Percentiles rank a stretch among this genome's conserved stretches.
Conservation (phyloP, 352 stramenopile genomes). For the Globisporangium iwayamae region DNA sequence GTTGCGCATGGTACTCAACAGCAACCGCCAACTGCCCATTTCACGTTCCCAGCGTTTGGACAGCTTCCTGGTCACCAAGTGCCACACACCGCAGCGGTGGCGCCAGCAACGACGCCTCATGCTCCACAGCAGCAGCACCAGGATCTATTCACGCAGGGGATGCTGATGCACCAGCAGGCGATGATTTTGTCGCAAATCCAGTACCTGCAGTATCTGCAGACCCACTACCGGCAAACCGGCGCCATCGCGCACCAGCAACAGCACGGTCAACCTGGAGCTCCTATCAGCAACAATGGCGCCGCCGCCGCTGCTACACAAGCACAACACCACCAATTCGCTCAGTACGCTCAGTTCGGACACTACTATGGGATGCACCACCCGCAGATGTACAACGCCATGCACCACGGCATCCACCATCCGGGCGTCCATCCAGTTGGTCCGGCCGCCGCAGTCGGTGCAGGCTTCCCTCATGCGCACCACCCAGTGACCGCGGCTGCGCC, state of each 20-base stretch:
- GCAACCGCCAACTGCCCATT: background rate
- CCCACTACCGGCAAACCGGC: slow-evolving; percentile 30
- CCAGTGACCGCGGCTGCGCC: slow-evolving; percentile 2
- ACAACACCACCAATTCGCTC: slow-evolving; percentile 13
- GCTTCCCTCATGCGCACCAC: background rate
- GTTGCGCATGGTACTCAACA: slow-evolving; percentile 8
- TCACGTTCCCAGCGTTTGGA: slow-evolving; percentile 11
- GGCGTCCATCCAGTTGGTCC: slow-evolving; percentile 7
- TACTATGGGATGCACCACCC: slow-evolving; percentile 23
- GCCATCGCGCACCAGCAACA: background rate
- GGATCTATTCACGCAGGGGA: slow-evolving; percentile 50
- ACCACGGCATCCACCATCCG: slow-evolving; percentile 11
- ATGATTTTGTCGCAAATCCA: slow-evolving; percentile 80
- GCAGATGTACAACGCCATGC: slow-evolving; percentile 12
- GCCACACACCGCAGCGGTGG: slow-evolving; percentile 5
- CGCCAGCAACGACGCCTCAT: background rate
- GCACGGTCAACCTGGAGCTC: background rate
- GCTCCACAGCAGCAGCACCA: slow-evolving; percentile 25
- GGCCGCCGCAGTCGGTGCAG: background rate
- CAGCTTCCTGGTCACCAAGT: slow-evolving; percentile 14
- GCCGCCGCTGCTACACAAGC: background rate
- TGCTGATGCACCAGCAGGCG: slow-evolving; percentile 78
- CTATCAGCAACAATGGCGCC: background rate
- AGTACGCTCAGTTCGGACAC: slow-evolving; percentile 24
- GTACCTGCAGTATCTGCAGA: slow-evolving; percentile 67